Conservation (phyloP, 208 protist species). For the Leishmania gerbilli region DNA sequence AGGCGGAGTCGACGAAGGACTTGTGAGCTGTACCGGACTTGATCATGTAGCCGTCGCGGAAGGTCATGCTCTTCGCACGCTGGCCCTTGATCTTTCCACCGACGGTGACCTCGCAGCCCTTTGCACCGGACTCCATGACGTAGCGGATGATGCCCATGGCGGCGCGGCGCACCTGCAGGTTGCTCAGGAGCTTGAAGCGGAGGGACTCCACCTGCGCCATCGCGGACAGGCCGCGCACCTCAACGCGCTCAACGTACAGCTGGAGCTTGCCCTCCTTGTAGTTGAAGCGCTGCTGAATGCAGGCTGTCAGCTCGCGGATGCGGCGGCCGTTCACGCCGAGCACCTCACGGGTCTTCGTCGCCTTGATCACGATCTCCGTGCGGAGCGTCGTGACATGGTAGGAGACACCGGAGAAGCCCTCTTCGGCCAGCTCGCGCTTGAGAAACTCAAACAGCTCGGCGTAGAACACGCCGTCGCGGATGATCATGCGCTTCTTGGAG, state of each 20-base stretch:
- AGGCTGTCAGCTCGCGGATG: slow-evolving; percentile 98
- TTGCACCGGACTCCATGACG: slow-evolving; percentile 98
- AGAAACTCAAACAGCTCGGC: slow-evolving; percentile 99
- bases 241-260: slow-evolving; percentile 97
- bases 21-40: slow-evolving; percentile 95
- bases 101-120: slow-evolving; percentile 99
- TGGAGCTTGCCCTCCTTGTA: slow-evolving; percentile 96
- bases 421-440: slow-evolving; percentile 97
- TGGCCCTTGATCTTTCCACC: slow-evolving; percentile 99
- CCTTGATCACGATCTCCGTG: slow-evolving; percentile 99
- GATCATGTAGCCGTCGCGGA: slow-evolving; percentile 99
- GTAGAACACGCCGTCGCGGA: slow-evolving; percentile 99
- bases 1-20: slow-evolving; percentile 95
- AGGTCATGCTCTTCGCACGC: slow-evolving; percentile 99
- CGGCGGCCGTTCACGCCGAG: slow-evolving; percentile 97
- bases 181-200: slow-evolving; percentile 98
- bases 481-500: slow-evolving; percentile 97
- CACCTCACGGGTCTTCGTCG: slow-evolving; percentile 97
- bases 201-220: slow-evolving; percentile 99
- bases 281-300: slow-evolving; percentile 99
- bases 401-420: slow-evolving; percentile 98
- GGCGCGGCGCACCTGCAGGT: slow-evolving; percentile 98
- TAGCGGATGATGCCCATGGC: slow-evolving; percentile 99
- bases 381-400: slow-evolving; percentile 95
- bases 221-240: slow-evolving; percentile 97